Conservation (phyloP, 371 early-diverging fungal genomes). For the Mortierella polycephala region DNA sequence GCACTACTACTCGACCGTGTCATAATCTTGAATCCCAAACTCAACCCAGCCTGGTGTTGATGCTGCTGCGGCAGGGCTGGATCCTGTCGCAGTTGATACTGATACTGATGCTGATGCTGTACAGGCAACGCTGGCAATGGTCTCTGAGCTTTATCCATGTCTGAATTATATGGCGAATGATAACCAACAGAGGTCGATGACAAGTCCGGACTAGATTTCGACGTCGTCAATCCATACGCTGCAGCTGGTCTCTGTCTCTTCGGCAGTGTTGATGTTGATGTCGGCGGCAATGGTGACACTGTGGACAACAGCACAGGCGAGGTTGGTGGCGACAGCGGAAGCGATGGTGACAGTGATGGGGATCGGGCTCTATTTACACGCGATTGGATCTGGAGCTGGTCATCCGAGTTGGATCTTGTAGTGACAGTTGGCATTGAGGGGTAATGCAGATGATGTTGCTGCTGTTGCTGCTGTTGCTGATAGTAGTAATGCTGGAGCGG, state of each 20-base stretch:
- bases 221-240: background rate
- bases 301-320: background rate
- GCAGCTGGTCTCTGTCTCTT: background rate
- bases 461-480: background rate
- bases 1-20: background rate
- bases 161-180: background rate
- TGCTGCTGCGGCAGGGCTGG: background rate
- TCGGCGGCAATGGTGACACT: background rate
- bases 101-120: background rate
- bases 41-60: background rate
- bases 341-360: background rate
- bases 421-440: background rate
- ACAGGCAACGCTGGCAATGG: background rate
- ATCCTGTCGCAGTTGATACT: background rate
- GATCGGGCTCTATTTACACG: background rate
- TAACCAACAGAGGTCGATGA: background rate
- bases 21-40: background rate
- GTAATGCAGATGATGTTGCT: background rate
- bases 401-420: background rate
- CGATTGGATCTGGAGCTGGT: background rate
- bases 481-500: background rate
- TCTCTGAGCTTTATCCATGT: background rate
- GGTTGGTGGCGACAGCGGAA: background rate
- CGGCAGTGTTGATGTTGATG: background rate
- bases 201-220: background rate